Conservation (phyloP, 345 rosid species). For the Brassica nigra region DNA sequence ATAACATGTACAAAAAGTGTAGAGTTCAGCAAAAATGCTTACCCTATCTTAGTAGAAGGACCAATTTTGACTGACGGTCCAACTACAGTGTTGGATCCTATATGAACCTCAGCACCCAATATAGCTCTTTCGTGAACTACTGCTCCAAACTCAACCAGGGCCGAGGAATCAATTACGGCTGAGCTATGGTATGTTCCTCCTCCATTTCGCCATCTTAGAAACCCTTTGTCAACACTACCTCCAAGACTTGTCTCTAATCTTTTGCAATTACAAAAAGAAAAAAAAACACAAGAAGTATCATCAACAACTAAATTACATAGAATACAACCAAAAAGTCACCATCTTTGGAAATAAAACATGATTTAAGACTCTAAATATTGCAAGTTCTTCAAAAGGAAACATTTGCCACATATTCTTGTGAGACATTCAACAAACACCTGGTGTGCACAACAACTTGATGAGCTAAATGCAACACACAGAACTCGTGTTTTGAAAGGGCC, state of each 20-base stretch:
- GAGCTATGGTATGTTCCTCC: conserved; percentile 66
- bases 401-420: neutral
- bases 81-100: conserved; percentile 70
- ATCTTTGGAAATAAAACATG: neutral
- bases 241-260: conserved; percentile 45
- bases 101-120: conserved; percentile 56
- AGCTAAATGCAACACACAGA: neutral
- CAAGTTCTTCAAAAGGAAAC: neutral
- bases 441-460: neutral
- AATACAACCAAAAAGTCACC: conserved; percentile 6
- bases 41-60: conserved; percentile 64
- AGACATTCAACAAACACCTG: conserved; percentile 33
- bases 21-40: neutral
- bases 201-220: conserved; percentile 61
- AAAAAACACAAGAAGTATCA: neutral
- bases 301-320: conserved; percentile 9
- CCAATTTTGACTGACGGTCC: conserved; percentile 68
- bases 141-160: conserved; percentile 58
- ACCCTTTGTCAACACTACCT: conserved; percentile 33
- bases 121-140: conserved; percentile 57
- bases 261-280: conserved; percentile 12
- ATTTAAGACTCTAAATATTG: neutral
- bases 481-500: neutral
- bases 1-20: neutral
- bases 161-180: conserved; percentile 61